A percentile compares a stretch with the other conserved stretches of the same genome.
These are phyloP conservation scores for Helianthus annuus DNA, from an alignment of 129 eudicot genomes.

Conservation along the genomic window HanXRQr2.0-SUNRISE NC_035449.2:166737713-166738212, in stretches of 20 bases:
- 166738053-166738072: conserved; percentile 42
- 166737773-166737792: background rate
- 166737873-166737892: too few relatives aligned
- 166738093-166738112: conserved; percentile 37
- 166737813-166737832: background rate
- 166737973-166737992: conserved; percentile 53
- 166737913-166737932: too few relatives aligned
- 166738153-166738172: conserved; percentile 38
- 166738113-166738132: conserved; percentile 23
- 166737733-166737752: background rate
- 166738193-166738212: conserved; percentile 38
- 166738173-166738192: conserved; percentile 51
- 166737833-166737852: background rate
- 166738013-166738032: conserved; percentile 39
- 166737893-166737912: too few relatives aligned
- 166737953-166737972: conserved; percentile 38
- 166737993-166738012: conserved; percentile 54
- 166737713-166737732: background rate
- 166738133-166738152: conserved; percentile 26
- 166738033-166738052: conserved; percentile 13
- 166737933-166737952: background rate
- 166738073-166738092: conserved; percentile 38
- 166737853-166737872: too few relatives aligned
- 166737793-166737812: background rate
- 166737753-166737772: background rate